These are phyloP conservation scores for Phialocephala sp. DNA, from an alignment of 2,329 filamentous ascomycete genomes.

Conservation along the genomic window DNA sequence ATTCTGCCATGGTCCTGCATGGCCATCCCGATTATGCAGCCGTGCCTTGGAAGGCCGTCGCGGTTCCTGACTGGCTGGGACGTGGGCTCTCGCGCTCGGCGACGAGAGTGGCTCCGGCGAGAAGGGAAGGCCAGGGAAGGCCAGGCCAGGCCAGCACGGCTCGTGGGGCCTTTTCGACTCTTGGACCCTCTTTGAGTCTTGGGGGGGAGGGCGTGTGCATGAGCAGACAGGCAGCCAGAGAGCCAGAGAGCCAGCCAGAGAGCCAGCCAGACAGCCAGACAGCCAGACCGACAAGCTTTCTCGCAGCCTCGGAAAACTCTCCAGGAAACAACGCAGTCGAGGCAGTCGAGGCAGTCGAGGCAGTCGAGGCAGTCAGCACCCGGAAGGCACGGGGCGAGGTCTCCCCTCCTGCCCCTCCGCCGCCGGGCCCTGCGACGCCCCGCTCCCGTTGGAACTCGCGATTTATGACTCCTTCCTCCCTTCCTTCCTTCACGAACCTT, in stretches of 20 bases:
- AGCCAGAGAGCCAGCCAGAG: too few species aligned
- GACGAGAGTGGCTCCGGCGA: slow-evolving; percentile 13
- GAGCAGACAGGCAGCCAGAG: too few species aligned
- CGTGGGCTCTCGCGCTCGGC: neutral
- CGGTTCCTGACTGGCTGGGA: neutral
- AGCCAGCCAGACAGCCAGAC: too few species aligned
- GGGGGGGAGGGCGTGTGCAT: neutral
- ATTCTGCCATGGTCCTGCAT: slow-evolving; percentile 5
- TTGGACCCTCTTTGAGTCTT: neutral
- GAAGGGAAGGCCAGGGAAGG: neutral
- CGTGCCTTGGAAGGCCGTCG: slow-evolving; percentile 8
- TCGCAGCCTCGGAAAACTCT: neutral
- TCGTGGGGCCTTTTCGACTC: slow-evolving; percentile 6
- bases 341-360: too few species aligned
- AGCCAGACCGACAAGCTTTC: too few species aligned
- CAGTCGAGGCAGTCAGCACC: too few species aligned
- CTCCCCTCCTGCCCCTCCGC: neutral
- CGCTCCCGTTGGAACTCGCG: too few species aligned
- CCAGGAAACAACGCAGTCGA: slow-evolving; percentile 3
- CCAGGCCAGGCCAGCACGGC: too few species aligned
- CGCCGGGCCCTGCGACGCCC: too few species aligned
- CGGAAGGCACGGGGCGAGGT: slow-evolving; percentile 6
- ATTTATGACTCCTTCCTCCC: neutral
- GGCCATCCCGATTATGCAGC: neutral
- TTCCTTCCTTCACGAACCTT: neutral